Conservation (phyloP, 352 stramenopile genomes). For the Phytophthora fragariaefolia region DNA sequence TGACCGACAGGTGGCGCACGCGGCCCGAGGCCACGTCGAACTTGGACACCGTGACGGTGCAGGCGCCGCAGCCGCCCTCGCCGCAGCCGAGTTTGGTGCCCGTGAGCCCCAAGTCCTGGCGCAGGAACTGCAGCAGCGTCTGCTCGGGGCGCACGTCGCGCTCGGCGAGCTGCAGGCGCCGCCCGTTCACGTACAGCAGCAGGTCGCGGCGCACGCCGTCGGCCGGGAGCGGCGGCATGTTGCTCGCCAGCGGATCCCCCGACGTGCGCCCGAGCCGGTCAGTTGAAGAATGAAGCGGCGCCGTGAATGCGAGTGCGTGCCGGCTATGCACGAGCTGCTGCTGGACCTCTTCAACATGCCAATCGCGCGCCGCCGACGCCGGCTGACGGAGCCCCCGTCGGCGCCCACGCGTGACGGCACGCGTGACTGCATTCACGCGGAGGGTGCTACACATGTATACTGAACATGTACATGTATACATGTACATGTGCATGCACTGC, state of each 20-base stretch:
- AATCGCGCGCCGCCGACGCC: neutral
- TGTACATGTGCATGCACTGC: no score
- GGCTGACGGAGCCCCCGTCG: neutral
- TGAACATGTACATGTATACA: no score
- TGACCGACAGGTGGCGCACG: conserved; percentile 82
- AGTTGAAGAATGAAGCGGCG: conserved; percentile 16
- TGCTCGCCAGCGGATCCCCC: no score
- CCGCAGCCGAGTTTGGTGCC: conserved; percentile 93
- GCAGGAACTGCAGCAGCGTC: conserved; percentile 88
- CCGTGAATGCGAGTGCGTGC: neutral
- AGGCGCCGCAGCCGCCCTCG: conserved; percentile 96
- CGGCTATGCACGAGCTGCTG: neutral
- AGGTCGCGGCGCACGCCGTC: conserved; percentile 52
- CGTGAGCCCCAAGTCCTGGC: conserved; percentile 69
- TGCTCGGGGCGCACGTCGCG: conserved; percentile 67
- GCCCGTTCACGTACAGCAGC: conserved; percentile 82
- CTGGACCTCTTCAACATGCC: neutral
- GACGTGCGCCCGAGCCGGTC: no score
- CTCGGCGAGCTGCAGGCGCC: conserved; percentile 56
- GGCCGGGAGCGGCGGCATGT: conserved; percentile 12
- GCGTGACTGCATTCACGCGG: neutral
- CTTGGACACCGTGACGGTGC: conserved; percentile 94
- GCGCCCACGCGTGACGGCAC: neutral
- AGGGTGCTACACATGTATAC: no score
- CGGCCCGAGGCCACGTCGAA: conserved; percentile 51